These are phyloP conservation scores for Alloteropsis semialata DNA, from an alignment of 176 grass and related monocot genomes.

Conservation along the genomic window DNA sequence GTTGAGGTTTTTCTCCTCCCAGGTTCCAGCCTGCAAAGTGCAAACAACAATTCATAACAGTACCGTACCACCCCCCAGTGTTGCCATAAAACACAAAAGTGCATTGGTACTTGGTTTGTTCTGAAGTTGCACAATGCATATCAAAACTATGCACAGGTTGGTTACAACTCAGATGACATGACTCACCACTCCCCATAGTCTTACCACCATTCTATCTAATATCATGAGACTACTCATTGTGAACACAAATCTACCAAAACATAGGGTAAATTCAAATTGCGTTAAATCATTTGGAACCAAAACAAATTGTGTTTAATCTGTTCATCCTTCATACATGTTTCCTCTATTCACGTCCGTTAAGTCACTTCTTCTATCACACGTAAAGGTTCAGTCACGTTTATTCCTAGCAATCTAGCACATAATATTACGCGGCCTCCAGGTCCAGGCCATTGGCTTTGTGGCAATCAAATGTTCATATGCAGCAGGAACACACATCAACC, in stretches of 20 bases:
- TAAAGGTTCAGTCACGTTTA: neutral
- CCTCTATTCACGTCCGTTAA: neutral
- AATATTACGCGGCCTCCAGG: neutral
- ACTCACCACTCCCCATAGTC: neutral
- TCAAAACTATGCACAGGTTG: neutral
- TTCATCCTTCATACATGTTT: neutral
- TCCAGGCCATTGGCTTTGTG: neutral
- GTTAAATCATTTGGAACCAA: neutral
- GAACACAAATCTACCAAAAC: neutral
- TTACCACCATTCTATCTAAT: neutral
- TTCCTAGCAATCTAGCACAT: neutral
- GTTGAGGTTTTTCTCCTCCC: constrained; percentile 97
- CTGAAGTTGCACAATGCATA: neutral
- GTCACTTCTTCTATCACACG: neutral
- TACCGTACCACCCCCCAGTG: neutral
- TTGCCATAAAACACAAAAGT: neutral
- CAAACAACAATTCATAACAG: constrained; percentile 5
- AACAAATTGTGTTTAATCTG: no score
- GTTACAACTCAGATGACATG: neutral
- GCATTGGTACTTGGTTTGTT: neutral
- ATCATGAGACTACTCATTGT: neutral
- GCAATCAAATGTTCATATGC: neutral
- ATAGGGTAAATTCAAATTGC: neutral
- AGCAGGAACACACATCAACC: neutral
- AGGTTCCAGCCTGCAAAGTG: constrained; percentile 86